Conservation (phyloP, 441 rosid genomes). For the Adansonia madagascariensis region DNA sequence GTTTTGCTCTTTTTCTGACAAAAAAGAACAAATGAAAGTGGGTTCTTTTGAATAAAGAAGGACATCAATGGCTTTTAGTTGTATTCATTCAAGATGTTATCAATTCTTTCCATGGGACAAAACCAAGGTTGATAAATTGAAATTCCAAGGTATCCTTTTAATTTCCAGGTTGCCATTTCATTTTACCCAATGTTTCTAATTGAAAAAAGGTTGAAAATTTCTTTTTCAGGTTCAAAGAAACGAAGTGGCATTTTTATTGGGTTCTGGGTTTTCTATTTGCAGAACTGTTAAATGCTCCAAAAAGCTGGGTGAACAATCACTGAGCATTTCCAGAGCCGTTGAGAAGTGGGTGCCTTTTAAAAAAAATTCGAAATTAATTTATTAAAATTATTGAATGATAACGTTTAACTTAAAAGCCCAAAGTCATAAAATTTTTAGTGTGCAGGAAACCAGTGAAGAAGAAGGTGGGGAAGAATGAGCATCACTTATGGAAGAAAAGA, state of each 20-base stretch:
- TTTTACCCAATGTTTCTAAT: background rate
- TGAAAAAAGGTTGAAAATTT: background rate
- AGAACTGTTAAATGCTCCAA: conserved; percentile 39
- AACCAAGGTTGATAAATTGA: conserved; percentile 10
- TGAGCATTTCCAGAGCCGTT: conserved; percentile 33
- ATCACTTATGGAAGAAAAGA: conserved; percentile 78
- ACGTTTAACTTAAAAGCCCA: background rate
- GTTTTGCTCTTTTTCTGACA: background rate
- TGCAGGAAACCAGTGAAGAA: conserved; percentile 48
- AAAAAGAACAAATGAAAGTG: background rate
- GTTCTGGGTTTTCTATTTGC: conserved; percentile 34
- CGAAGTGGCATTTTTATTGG: conserved; percentile 24
- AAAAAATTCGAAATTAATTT: background rate
- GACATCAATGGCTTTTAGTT: conserved; percentile 15
- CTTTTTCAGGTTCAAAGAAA: conserved; percentile 21
- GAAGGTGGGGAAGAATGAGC: conserved; percentile 48
- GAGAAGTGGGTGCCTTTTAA: conserved; percentile 42
- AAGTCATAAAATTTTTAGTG: background rate
- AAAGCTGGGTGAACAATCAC: conserved; percentile 31
- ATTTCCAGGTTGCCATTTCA: background rate
- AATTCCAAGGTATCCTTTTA: background rate
- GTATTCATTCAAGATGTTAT: background rate
- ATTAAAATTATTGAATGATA: background rate
- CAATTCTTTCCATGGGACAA: background rate
- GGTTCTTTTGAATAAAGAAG: background rate